These are phyloP conservation scores for Cucurbita ficifolia DNA, from an alignment of 306 rosid genomes.

Conservation along the genomic window DNA sequence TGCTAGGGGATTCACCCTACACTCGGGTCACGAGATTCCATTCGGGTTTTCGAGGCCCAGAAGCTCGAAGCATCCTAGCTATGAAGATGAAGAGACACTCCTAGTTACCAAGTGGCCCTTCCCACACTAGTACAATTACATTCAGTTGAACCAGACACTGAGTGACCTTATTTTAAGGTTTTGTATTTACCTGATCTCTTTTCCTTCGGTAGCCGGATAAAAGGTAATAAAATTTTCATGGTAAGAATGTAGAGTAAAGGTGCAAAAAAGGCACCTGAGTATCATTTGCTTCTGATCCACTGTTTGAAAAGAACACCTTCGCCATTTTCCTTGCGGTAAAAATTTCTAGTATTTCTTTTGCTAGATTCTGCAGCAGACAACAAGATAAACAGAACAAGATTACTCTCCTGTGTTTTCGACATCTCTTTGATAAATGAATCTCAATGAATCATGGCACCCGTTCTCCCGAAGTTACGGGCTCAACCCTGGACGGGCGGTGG, in stretches of 20 bases:
- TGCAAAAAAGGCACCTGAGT: slow-evolving; percentile 50
- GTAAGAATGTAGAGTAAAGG: slow-evolving; percentile 10
- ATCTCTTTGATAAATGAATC: background rate
- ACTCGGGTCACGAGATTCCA: background rate
- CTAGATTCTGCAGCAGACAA: slow-evolving; percentile 49
- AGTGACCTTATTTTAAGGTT: background rate
- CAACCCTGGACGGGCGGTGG: no score
- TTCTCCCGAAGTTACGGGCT: no score
- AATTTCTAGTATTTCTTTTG: slow-evolving; percentile 57
- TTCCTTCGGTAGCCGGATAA: background rate
- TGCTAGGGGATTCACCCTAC: background rate
- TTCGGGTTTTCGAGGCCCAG: no score
- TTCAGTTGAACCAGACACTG: background rate
- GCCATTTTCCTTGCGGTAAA: slow-evolving; percentile 80
- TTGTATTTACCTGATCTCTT: background rate
- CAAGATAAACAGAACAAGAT: background rate
- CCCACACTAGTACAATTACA: background rate
- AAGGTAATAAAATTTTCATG: background rate
- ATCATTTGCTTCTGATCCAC: slow-evolving; percentile 98
- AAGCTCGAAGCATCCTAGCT: no score
- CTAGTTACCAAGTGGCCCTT: background rate
- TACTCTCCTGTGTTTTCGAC: background rate
- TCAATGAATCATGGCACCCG: background rate
- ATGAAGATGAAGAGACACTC: no score
- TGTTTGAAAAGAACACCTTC: slow-evolving; percentile 75